A percentile compares a stretch with the other conserved stretches of the same genome.
These are phyloP conservation scores for Cryptosporidium sp. DNA, from an alignment of 169 alveolate genomes.

Conservation along the genomic window DNA sequence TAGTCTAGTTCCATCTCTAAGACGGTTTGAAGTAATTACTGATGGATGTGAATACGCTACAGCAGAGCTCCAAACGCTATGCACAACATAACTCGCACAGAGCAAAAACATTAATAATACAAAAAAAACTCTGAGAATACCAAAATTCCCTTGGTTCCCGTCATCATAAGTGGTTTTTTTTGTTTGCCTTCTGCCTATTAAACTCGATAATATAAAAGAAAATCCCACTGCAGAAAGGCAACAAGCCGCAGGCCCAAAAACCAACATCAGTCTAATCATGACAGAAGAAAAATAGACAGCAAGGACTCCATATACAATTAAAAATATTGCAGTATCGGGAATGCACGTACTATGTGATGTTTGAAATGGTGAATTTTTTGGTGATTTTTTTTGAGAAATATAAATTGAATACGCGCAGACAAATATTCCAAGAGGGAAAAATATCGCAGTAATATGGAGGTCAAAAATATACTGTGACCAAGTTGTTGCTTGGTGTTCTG, in stretches of 20 bases:
- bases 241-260: constrained; percentile 93
- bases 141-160: constrained; percentile 42
- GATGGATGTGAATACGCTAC: constrained; percentile 94
- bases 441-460: constrained; percentile 86
- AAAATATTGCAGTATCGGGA: constrained; percentile 91
- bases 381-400: constrained; percentile 72
- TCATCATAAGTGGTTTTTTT: neutral
- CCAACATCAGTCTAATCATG: constrained; percentile 97
- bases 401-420: constrained; percentile 79
- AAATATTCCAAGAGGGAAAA: constrained; percentile 84
- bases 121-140: neutral
- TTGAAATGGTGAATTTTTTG: constrained; percentile 49
- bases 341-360: constrained; percentile 83
- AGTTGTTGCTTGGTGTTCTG: constrained; percentile 99
- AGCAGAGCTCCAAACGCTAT: constrained; percentile 92
- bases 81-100: constrained; percentile 84
- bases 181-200: constrained; percentile 39
- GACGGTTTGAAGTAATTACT: constrained; percentile 88
- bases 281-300: constrained; percentile 95
- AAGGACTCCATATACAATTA: constrained; percentile 92
- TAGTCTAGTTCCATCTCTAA: constrained; percentile 89
- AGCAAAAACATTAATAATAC: constrained; percentile 73
- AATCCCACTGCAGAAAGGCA: constrained; percentile 94
- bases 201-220: constrained; percentile 85
- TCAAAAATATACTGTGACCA: constrained; percentile 94